Evolutionary conservation across 2,329 filamentous ascomycete species (phyloP), one percentile per base, ranked within the genome.

Genomic region (Rachicladosporium sp.): DNA sequence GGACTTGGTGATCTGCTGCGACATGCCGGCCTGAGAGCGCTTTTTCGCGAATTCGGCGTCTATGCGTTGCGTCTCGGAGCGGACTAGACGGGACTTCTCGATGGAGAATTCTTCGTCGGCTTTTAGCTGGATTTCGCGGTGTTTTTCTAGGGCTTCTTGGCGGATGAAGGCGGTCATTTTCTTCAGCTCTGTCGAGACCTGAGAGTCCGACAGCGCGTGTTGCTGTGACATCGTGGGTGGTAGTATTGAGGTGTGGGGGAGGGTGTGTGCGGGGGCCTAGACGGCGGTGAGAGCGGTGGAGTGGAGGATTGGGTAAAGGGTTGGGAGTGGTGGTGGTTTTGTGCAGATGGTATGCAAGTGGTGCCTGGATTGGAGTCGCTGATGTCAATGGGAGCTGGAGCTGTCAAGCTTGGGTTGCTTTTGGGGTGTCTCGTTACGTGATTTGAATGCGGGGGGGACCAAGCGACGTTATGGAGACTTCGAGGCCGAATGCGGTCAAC

Each of bases 131-230:
- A 98, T 96, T 68, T 98, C 91, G 61, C 83, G 83, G 56, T 87
- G 87, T 69, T 98, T 98, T 64, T 98, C 91, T 58, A 82, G 76
- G 43, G 91, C 91, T 71, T 98, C 91, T 70, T 96, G 91, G 66
- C 87, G 85, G 78, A 98, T 98, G 77, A 98, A 98, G 61, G 88
- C 89, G 44, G 91, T 96, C 91, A 98, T 98, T 78, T 98, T 98
- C 74, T 85, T 88, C 68, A 98, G 84, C 78, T 98, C 91, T 68
- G 84, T 80, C 68, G 84, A 80, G 74, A 98, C 91, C 87, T 96
- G 62, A 70, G 93, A 86, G 76, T 95, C 88, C 69, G 88, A 94
- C 69, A 96, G 82, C 64, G 86, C 83, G 80, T 94, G 87, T 50
- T 77, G 71, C 73, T 87, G 82, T 67, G 87, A 91, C 87, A 94